Conservation (phyloP, 768 basidiomycete genomes). For the Hygrophorus pudorinus region DNA sequence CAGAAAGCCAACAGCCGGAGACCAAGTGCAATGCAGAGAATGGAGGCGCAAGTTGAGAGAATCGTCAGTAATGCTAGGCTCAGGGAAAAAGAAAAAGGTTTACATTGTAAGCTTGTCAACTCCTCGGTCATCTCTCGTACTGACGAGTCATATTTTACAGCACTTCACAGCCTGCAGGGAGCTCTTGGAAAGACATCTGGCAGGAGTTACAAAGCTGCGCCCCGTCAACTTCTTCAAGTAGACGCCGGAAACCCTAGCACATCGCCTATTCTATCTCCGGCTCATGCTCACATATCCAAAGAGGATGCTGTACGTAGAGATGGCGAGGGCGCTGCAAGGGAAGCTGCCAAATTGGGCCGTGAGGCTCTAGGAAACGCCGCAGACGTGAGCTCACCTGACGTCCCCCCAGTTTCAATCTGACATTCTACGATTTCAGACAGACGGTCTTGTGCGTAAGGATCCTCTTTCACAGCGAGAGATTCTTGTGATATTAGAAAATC, state of each 20-base stretch:
- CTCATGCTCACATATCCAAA: conserved; percentile 45
- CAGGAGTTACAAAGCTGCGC: conserved; percentile 92
- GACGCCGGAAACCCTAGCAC: conserved; percentile 37
- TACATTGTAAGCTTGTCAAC: conserved; percentile 33
- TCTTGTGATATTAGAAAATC: conserved; percentile 65
- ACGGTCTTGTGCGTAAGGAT: conserved; percentile 52
- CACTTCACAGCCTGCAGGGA: conserved; percentile 74
- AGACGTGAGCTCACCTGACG: conserved; percentile 29
- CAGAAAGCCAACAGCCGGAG: conserved; percentile 60
- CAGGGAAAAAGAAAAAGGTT: conserved; percentile 76
- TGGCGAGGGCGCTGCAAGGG: conserved; percentile 52
- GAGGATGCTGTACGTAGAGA: conserved; percentile 31
- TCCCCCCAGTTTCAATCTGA: neutral
- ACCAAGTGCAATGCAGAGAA: conserved; percentile 82
- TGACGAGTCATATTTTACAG: conserved; percentile 21
- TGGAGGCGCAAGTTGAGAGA: conserved; percentile 93
- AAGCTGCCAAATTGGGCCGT: conserved; percentile 67
- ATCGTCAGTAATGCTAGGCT: conserved; percentile 87
- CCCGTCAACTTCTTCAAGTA: conserved; percentile 89
- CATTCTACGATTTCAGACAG: conserved; percentile 31
- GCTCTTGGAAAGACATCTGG: conserved; percentile 93
- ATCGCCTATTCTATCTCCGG: conserved; percentile 36
- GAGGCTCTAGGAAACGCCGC: conserved; percentile 58
- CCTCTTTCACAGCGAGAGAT: conserved; percentile 75
- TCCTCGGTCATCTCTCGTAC: neutral